Evolutionary conservation across 2,329 filamentous ascomycete species (phyloP).

Genomic region (Decorospora gaudefroyi): DNA sequence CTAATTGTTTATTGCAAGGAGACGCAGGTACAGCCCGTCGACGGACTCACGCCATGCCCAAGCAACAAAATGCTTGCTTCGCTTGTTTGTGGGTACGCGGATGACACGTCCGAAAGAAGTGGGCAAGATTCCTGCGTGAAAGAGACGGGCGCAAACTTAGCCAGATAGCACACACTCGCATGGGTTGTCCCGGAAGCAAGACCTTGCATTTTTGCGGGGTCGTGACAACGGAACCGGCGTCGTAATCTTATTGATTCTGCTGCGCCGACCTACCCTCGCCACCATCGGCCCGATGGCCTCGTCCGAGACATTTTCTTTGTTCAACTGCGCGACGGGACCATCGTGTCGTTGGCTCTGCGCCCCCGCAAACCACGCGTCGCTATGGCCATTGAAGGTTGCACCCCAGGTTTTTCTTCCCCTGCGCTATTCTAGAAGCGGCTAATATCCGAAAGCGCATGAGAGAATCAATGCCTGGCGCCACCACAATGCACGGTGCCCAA

Average conservation of each 20-base stretch:
- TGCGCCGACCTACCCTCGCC: constrained; percentile 3
- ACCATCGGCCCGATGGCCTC: constrained; percentile 2
- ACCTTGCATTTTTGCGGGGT: constrained; percentile 28
- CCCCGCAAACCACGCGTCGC: constrained; percentile 10
- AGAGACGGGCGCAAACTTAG: constrained; percentile 7
- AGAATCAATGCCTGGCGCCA: constrained; percentile 31
- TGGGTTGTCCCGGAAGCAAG: constrained; percentile 23
- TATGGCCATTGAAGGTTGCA: constrained; percentile 11
- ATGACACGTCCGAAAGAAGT: constrained; percentile 17
- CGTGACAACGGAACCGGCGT: constrained; percentile 5
- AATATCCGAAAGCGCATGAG: constrained; percentile 17
- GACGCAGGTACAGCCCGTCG: constrained; percentile 14
- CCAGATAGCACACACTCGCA: constrained; percentile 2
- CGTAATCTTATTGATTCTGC: constrained; percentile 14
- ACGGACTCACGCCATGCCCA: constrained; percentile 1
- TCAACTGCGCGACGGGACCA: not conserved
- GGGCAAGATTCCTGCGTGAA: constrained; percentile 23
- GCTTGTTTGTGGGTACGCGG: constrained; percentile 22
- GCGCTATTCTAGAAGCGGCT: constrained; percentile 25
- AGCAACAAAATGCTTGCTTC: too few species aligned
- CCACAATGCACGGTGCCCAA: constrained; percentile 21
- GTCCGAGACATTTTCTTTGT: not conserved
- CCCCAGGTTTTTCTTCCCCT: constrained; percentile 30
- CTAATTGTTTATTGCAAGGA: not conserved
- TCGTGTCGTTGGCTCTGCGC: constrained; percentile 6